These are phyloP conservation scores for Epichloe scottii DNA, from an alignment of 2,329 filamentous ascomycete species.

Conservation along the genomic window DNA sequence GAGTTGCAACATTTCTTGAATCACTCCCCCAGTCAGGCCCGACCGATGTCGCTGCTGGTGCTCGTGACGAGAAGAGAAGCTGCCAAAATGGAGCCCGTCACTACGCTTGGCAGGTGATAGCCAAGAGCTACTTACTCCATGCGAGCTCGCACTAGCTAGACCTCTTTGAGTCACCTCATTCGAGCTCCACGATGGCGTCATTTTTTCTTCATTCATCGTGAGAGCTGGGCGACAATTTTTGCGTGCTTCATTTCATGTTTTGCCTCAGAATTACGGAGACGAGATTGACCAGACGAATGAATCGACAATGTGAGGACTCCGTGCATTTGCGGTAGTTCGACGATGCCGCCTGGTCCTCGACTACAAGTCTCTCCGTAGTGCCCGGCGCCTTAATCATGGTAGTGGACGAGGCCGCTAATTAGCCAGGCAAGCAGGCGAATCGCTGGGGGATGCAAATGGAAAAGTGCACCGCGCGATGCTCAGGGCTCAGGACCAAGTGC, in stretches of 20 bases:
- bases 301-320: background rate
- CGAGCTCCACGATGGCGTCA: slow-evolving; percentile 6
- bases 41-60: background rate
- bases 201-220: background rate
- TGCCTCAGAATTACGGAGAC: background rate
- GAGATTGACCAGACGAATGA: background rate
- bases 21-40: background rate
- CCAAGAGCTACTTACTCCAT: background rate
- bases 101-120: background rate
- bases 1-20: background rate
- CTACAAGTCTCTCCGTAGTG: no score
- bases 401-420: background rate
- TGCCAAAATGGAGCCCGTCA: background rate
- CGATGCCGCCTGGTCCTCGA: background rate
- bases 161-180: slow-evolving; percentile 5
- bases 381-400: background rate
- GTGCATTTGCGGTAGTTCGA: background rate
- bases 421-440: background rate
- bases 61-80: background rate
- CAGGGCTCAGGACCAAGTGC: no score
- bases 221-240: background rate
- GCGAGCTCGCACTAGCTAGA: background rate
- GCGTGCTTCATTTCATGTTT: background rate
- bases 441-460: background rate
- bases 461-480: background rate